A percentile compares a stretch with the other conserved stretches of the same genome.
Evolutionary conservation across 768 basidiomycete genomes (phyloP).

Genomic region (Rhodotorula paludigena): DNA sequence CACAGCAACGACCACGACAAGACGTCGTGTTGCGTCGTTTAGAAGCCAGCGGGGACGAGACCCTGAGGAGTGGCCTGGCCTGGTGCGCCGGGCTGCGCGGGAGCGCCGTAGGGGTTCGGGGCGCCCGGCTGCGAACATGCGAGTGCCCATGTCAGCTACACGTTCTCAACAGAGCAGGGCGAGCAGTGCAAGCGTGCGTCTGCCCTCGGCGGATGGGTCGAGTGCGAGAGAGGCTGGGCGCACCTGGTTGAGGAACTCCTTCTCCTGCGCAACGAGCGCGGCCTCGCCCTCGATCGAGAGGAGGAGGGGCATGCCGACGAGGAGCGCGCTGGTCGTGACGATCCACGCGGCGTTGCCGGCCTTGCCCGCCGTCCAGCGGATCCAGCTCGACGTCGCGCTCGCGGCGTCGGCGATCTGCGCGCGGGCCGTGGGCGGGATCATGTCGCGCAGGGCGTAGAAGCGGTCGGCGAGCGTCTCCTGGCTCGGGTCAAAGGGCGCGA

Average conservation of each 20-base stretch:
- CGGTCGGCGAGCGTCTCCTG: conserved; percentile 79
- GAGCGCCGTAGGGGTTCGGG: conserved; percentile 18
- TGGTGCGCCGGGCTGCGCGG: not conserved
- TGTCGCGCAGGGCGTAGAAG: conserved; percentile 85
- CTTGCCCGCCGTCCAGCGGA: conserved; percentile 63
- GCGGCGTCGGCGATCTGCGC: conserved; percentile 64
- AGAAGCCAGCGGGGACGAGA: conserved; percentile 29
- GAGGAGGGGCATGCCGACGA: conserved; percentile 88
- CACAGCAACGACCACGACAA: no score
- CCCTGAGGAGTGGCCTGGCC: not conserved
- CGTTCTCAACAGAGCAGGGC: no score
- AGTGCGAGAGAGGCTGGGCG: not conserved
- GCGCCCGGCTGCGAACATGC: conserved; percentile 14
- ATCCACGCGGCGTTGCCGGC: conserved; percentile 91
- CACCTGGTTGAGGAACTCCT: conserved; percentile 54
- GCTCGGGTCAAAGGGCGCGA: conserved; percentile 53
- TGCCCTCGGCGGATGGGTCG: no score
- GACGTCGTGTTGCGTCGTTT: no score
- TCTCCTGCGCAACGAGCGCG: conserved; percentile 87
- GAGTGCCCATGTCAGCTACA: no score
- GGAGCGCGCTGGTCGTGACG: conserved; percentile 83
- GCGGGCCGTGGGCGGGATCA: conserved; percentile 85
- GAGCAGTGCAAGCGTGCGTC: no score
- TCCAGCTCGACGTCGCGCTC: conserved; percentile 61
- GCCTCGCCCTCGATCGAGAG: conserved; percentile 93